A percentile compares a stretch with the other conserved stretches of the same genome.
These are phyloP conservation scores for Phytophthora fragariaefolia DNA, from an alignment of 352 stramenopile genomes.

Conservation along the genomic window DNA sequence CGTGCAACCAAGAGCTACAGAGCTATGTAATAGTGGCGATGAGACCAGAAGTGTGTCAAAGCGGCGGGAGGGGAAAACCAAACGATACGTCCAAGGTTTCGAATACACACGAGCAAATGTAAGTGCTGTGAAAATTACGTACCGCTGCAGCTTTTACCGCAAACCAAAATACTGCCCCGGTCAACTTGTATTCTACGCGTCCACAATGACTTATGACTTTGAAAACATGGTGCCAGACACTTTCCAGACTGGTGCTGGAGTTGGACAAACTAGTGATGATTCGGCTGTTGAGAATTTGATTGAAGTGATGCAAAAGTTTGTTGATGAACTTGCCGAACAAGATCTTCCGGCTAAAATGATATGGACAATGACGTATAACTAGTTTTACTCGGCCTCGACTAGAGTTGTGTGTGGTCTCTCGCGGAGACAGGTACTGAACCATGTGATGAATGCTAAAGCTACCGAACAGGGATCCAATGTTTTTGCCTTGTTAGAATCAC, in stretches of 20 bases:
- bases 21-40: too few species aligned
- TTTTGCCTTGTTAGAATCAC: background rate
- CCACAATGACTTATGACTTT: background rate
- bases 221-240: constrained; percentile 1
- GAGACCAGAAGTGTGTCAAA: too few species aligned
- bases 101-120: background rate
- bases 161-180: background rate
- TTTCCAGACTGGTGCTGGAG: background rate
- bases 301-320: background rate
- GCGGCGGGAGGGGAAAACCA: too few species aligned
- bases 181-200: background rate
- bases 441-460: background rate
- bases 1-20: too few species aligned
- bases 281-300: too few species aligned
- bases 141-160: too few species aligned
- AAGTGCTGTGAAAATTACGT: background rate
- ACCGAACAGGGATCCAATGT: background rate
- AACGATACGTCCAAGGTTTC: background rate
- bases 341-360: background rate
- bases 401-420: background rate
- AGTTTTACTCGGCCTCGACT: background rate
- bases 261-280: background rate
- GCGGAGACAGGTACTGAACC: too few species aligned
- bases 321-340: too few species aligned
- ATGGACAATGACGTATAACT: background rate